Conservation (phyloP, 2,329 filamentous ascomycete species). For the Xylaria sp. region DNA sequence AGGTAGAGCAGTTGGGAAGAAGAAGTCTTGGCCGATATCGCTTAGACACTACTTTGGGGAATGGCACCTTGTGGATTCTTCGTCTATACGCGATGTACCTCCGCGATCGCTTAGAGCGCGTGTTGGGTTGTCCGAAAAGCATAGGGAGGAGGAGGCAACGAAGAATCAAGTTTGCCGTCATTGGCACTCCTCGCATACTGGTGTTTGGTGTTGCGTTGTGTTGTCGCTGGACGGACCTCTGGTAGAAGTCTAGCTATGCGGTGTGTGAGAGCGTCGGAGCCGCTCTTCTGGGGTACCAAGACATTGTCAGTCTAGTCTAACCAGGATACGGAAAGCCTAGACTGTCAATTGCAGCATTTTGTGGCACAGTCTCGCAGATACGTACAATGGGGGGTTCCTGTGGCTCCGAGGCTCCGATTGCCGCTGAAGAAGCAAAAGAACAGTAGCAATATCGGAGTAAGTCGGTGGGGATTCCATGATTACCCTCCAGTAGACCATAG, state of each 20-base stretch:
- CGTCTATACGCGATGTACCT: neutral
- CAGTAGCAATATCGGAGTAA: slow-evolving; percentile 21
- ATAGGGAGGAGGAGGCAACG: neutral
- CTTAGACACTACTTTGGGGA: neutral
- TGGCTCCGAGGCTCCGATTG: slow-evolving; percentile 27
- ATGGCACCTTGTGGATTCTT: neutral
- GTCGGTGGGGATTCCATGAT: slow-evolving; percentile 7
- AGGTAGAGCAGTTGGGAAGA: slow-evolving; percentile 8
- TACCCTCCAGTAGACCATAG: slow-evolving; percentile 7
- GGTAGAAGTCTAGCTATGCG: neutral
- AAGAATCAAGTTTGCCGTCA: neutral
- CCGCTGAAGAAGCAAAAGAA: slow-evolving; percentile 29
- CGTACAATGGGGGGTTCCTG: neutral
- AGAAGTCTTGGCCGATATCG: slow-evolving; percentile 28
- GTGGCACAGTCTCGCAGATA: neutral
- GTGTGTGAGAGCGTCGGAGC: neutral
- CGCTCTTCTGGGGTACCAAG: slow-evolving; percentile 16
- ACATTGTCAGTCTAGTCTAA: neutral
- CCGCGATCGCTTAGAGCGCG: neutral
- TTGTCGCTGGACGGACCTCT: neutral
- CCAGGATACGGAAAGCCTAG: neutral
- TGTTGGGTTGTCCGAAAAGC: too few relatives aligned
- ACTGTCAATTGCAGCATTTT: neutral
- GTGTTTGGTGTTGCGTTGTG: neutral
- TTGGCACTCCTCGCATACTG: neutral